A percentile compares a stretch with the other conserved stretches of the same genome.
Conservation (phyloP, 306 rosid species). For the Fragaria ananassa region DNA sequence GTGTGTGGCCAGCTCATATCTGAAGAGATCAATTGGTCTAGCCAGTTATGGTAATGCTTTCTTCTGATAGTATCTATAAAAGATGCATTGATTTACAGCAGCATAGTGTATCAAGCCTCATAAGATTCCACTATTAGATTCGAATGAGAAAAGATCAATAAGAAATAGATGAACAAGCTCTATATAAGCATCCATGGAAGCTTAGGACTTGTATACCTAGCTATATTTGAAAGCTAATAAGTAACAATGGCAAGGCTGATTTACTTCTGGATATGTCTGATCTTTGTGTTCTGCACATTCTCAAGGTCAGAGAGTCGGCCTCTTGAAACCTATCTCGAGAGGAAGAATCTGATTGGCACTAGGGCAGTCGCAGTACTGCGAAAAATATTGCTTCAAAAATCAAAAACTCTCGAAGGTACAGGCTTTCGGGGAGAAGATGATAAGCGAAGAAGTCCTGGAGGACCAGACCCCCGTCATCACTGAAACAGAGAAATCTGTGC, state of each 20-base stretch:
- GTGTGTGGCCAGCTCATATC: no score
- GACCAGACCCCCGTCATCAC: constrained; percentile 39
- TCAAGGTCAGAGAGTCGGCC: constrained; percentile 9
- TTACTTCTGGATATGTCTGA: neutral
- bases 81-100: neutral
- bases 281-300: neutral
- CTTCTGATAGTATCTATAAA: neutral
- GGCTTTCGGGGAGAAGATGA: neutral
- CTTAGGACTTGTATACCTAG: neutral
- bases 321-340: neutral
- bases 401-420: constrained; percentile 1
- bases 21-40: no score
- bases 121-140: constrained; percentile 4
- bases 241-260: constrained; percentile 20
- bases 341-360: constrained; percentile 1
- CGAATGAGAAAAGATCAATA: neutral
- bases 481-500: neutral
- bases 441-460: constrained; percentile 31
- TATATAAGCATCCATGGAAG: neutral
- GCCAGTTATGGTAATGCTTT: neutral
- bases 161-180: neutral
- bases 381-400: constrained; percentile 10
- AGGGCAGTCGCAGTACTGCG: constrained; percentile 12
- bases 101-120: neutral
- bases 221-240: constrained; percentile 1